Evolutionary conservation across 1,284 basidiomycete species (phyloP).

Genomic region (Pholiota adiposa): DNA sequence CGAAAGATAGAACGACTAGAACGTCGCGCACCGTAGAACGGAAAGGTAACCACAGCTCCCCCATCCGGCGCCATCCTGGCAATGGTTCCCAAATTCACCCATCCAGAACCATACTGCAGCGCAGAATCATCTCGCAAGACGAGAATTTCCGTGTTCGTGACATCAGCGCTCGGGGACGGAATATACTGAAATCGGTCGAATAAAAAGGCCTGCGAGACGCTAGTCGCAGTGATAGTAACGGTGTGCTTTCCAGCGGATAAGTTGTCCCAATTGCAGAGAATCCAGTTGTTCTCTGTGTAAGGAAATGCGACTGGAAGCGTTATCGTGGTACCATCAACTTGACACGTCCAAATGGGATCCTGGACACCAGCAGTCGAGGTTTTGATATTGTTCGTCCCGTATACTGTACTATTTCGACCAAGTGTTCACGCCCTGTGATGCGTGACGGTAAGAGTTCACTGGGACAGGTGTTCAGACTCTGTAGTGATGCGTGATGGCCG

Average conservation of each 20-base stretch:
- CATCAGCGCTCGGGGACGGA: constrained; percentile 9
- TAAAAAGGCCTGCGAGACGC: constrained; percentile 15
- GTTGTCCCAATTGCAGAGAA: constrained; percentile 16
- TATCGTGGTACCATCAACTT: constrained; percentile 17
- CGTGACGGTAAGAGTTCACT: too few relatives aligned
- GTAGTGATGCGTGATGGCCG: too few relatives aligned
- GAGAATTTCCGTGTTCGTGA: constrained; percentile 16
- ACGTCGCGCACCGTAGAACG: constrained; percentile 17
- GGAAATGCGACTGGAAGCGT: constrained; percentile 6
- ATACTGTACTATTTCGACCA: too few relatives aligned
- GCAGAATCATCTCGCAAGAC: constrained; percentile 10
- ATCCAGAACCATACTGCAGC: constrained; percentile 15
- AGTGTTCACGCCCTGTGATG: too few relatives aligned
- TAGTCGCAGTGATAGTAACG: constrained; percentile 17
- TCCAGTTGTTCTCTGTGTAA: constrained; percentile 21
- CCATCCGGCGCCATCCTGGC: constrained; percentile 10
- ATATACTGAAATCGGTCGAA: constrained; percentile 21
- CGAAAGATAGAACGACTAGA: background rate
- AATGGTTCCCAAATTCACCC: constrained; percentile 11
- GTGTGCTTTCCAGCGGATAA: constrained; percentile 15
- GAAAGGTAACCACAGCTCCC: constrained; percentile 15
- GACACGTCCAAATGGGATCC: constrained; percentile 22
- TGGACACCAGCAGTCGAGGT: constrained; percentile 11
- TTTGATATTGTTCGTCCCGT: constrained; percentile 17
- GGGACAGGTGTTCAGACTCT: too few relatives aligned